These are phyloP conservation scores for Chaetomium sp. DNA, from an alignment of 2,329 filamentous ascomycete species.

Conservation along the genomic window DNA sequence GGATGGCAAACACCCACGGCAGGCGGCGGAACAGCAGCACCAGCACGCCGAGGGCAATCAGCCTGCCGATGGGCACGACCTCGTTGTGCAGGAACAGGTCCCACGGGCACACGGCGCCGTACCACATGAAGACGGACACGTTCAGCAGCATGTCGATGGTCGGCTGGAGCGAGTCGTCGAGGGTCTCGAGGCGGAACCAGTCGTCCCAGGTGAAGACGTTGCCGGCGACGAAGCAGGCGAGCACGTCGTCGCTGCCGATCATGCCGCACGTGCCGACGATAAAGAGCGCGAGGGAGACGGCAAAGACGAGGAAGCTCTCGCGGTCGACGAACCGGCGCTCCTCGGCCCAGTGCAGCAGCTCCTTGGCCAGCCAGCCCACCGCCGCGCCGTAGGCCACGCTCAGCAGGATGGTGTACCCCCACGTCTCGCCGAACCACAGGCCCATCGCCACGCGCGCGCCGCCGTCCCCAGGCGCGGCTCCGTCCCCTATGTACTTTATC, in stretches of 20 bases:
- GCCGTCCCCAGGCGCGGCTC: slow-evolving; percentile 56
- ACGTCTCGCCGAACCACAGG: slow-evolving; percentile 83
- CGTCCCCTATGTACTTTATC: slow-evolving; percentile 71
- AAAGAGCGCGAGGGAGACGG: slow-evolving; percentile 81
- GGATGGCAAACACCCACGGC: slow-evolving; percentile 73
- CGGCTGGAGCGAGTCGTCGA: slow-evolving; percentile 89
- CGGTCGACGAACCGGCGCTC: slow-evolving; percentile 79
- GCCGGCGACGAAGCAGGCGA: slow-evolving; percentile 90
- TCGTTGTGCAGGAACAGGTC: slow-evolving; percentile 63
- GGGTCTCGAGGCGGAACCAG: slow-evolving; percentile 84
- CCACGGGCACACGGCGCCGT: slow-evolving; percentile 85
- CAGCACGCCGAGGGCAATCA: slow-evolving; percentile 72
- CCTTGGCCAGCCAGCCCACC: slow-evolving; percentile 80
- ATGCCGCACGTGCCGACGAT: slow-evolving; percentile 85
- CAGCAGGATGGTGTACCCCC: slow-evolving; percentile 79
- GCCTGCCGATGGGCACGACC: slow-evolving; percentile 71
- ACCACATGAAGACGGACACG: slow-evolving; percentile 87
- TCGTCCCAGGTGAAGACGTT: slow-evolving; percentile 92
- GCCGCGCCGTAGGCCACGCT: slow-evolving; percentile 75
- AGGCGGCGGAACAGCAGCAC: slow-evolving; percentile 77
- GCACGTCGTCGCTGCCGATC: slow-evolving; percentile 84
- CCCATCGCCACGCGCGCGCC: slow-evolving; percentile 69
- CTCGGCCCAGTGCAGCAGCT: slow-evolving; percentile 82
- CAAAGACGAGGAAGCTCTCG: slow-evolving; percentile 86
- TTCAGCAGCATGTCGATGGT: slow-evolving; percentile 96